These are phyloP conservation scores for Cucumis hystrix DNA, from an alignment of 306 rosid species.

Conservation along the genomic window DNA sequence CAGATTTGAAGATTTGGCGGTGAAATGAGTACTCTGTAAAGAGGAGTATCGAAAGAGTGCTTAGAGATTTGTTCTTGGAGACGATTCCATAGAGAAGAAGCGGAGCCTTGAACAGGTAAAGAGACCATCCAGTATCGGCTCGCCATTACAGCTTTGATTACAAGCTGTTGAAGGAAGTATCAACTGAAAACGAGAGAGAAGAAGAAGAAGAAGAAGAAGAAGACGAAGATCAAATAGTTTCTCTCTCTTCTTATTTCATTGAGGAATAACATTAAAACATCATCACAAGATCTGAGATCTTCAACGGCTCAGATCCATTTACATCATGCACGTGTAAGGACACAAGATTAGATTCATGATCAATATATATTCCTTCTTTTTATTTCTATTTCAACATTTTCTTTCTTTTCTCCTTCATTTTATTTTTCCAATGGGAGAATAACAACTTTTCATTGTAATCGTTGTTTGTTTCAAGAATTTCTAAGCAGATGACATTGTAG, in stretches of 20 bases:
- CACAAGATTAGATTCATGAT: background rate
- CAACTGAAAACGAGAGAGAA: background rate
- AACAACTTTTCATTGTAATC: too few relatives aligned
- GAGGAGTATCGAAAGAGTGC: conserved; percentile 92
- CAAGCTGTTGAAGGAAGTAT: background rate
- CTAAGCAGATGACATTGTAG: too few relatives aligned
- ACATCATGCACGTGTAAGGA: background rate
- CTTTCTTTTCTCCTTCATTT: too few relatives aligned
- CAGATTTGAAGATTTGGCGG: conserved; percentile 17
- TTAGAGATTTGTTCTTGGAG: conserved; percentile 82
- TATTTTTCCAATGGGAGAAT: too few relatives aligned
- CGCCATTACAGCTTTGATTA: conserved; percentile 41
- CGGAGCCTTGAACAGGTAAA: conserved; percentile 60
- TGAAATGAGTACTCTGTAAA: conserved; percentile 48
- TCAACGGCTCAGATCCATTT: conserved; percentile 6
- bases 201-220: background rate
- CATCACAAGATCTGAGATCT: background rate
- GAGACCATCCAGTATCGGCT: conserved; percentile 87
- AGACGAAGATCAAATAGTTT: conserved; percentile 3
- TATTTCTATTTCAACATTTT: too few relatives aligned
- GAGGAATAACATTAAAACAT: background rate
- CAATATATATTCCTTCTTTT: background rate
- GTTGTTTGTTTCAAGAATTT: too few relatives aligned
- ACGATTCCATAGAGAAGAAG: conserved; percentile 63
- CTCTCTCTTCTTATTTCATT: conserved; percentile 4